Percentiles rank a stretch among this genome's conserved stretches.
phyloP scores from a whole-genome alignment of 805 yeast genomes.

The Yamadazyma paraphyllophila region DNA sequence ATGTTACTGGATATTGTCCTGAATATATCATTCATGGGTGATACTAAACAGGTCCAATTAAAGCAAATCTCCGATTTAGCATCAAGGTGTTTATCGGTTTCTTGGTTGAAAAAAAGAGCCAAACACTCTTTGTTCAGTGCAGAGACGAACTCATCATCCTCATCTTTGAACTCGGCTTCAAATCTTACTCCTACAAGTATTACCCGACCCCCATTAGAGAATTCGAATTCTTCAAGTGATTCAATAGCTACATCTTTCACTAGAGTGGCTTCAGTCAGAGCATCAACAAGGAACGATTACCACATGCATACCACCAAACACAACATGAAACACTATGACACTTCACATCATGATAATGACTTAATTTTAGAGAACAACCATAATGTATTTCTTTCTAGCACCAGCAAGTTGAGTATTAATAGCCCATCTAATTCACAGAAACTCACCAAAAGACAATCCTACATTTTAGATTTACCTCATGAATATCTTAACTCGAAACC shows the following conservation, averaged over 20 bases:
- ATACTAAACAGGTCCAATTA: constrained; percentile 7
- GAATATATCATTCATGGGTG: background rate
- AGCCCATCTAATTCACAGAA: background rate
- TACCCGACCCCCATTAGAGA: background rate
- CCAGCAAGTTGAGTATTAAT: constrained; percentile 3
- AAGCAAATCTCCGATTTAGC: constrained; percentile 32
- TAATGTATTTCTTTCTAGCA: constrained; percentile 23
- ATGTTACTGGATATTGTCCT: constrained; percentile 47
- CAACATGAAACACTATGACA: constrained; percentile 12
- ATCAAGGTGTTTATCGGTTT: constrained; percentile 28
- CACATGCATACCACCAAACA: constrained; percentile 33
- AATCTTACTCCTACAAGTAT: background rate
- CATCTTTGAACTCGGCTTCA: constrained; percentile 12
- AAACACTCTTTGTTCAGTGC: background rate
- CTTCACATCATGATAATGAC: constrained; percentile 1
- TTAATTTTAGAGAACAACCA: constrained; percentile 23
- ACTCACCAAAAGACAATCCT: constrained; percentile 9
- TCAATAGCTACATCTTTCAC: constrained; percentile 26
- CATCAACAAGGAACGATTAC: constrained; percentile 34
- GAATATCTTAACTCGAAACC: constrained; percentile 22
- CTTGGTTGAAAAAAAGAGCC: constrained; percentile 28
- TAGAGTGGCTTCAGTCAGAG: constrained; percentile 34
- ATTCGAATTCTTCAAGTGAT: constrained; percentile 16
- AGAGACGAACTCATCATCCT: constrained; percentile 13
- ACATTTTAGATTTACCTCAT: constrained; percentile 33